Evolutionary conservation across 73 alveolate species (phyloP), one percentile per base, ranked within the genome.

Genomic region (Blepharisma japonicum): DNA sequence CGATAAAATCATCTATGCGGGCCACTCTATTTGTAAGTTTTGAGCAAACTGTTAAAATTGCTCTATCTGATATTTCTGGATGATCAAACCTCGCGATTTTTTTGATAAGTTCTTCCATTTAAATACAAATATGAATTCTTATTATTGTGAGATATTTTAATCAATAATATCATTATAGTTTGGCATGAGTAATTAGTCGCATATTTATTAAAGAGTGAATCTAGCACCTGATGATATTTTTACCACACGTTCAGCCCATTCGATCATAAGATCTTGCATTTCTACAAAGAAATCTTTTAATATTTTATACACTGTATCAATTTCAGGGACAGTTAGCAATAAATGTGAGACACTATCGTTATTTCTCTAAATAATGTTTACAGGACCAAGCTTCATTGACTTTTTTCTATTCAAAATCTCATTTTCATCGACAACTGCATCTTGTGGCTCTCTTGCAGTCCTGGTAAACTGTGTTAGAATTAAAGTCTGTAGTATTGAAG

Each of bases 51-150:
- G 47, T 61, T 20, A n/a, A 9, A 9, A 61, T 25, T 61, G 74
- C 74, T 4, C 74, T n/a, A 39, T 61, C 74, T 61, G 74, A 61
- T n/a, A 61, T 39, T 25, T 61, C 74, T 1, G 47, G 74, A 25
- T 61, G 74, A 32, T 32, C 42, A 32, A 32, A 32, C 3, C 42
- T 32, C 23, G 47, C 74, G 3, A 61, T 25, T 61, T 61, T 61
- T 61, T 61, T 61, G 47, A 61, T 39, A 2, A 61, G 2, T n/a
- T 61, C 74, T 61, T 61, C 74, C 74, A 61, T 61, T 32, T 32
- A 32, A 32, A 32, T 32, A 32, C 0, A 32, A 32, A 32, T 32
- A 32, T 32, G 42, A 32, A 32, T 32, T 32, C 3, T 32, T 32
- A 32, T 32, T 32, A 32, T 32, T 32, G 42, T 1, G 5, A 32